Evolutionary conservation across 2,329 filamentous ascomycete species (phyloP).

Genomic region (Verticillium nubilum): DNA sequence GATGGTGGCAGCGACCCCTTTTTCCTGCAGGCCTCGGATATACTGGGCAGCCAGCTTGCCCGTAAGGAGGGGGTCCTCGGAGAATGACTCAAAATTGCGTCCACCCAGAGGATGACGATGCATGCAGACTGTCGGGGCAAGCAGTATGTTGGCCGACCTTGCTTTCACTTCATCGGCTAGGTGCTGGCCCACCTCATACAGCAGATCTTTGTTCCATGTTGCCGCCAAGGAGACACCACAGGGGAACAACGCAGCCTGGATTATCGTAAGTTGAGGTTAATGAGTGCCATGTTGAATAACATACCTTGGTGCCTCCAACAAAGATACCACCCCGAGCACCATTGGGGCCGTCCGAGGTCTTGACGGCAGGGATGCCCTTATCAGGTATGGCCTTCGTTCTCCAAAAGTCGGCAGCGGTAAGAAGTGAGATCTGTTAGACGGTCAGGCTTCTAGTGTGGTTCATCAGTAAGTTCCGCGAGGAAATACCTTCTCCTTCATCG

Average conservation of each 20-base stretch:
- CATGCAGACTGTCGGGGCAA: constrained; percentile 76
- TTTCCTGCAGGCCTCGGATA: constrained; percentile 67
- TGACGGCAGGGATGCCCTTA: constrained; percentile 59
- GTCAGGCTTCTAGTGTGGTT: neutral
- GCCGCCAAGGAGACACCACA: constrained; percentile 74
- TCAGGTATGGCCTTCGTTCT: constrained; percentile 58
- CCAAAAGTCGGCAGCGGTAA: constrained; percentile 64
- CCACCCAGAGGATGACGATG: constrained; percentile 80
- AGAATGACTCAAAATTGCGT: constrained; percentile 82
- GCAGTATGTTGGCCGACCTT: constrained; percentile 66
- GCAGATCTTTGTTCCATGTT: constrained; percentile 69
- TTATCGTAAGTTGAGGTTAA: neutral
- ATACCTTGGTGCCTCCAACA: constrained; percentile 59
- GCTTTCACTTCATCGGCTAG: constrained; percentile 68
- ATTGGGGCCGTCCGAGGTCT: constrained; percentile 66
- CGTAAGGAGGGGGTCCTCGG: constrained; percentile 73
- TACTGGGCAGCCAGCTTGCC: constrained; percentile 68
- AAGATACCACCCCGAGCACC: constrained; percentile 64
- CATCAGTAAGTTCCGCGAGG: neutral
- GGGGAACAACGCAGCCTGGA: constrained; percentile 68
- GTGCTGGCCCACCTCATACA: constrained; percentile 64
- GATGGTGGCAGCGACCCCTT: constrained; percentile 69
- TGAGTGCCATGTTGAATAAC: constrained; percentile 7
- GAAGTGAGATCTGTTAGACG: constrained; percentile 43
- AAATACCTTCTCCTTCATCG: constrained; percentile 52